Evolutionary conservation across 176 grass and related monocot species (phyloP), one percentile per base, ranked within the genome.

Genomic region (Triticum aestivum): DNA sequence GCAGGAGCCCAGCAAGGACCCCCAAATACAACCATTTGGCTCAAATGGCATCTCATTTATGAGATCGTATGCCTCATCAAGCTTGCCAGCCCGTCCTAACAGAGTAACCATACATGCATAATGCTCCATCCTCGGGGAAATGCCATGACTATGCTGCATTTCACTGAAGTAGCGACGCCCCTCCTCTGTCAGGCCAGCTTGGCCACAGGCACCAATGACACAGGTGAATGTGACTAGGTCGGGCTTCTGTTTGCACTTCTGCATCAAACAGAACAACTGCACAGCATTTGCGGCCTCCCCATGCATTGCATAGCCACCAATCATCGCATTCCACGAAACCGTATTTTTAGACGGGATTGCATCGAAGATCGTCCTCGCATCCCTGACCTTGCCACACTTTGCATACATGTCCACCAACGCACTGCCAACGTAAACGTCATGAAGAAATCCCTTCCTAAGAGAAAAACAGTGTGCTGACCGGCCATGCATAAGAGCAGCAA

Each of bases 241-340:
- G 5, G 91, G 91, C 75, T 90, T 96, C 47, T 81, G 85, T 77
- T 54, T 82, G 42, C 54, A 69, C 44, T 33, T 77, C 24, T 84
- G 87, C 91, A 96, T 96, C 0, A 75, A 83, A 34, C 56, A 1
- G 70, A 96, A 91, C 51, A 96, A 80, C 44, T 30, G 66, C 26
- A 96, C 65, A 21, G 87, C 84, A 38, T 84, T 86, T 4, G 17
- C 61, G 21, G 82, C 91, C 87, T 93, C 90, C 21, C 94, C 89
- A 20, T 96, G 89, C 91, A 96, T 96, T 67, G 94, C 89, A 67
- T 96, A 96, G 8, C 89, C 94, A 49, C 91, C 85, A 34, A 96
- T 77, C 85, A 93, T 96, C 3, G 91, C 94, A 86, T 96, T 96
- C 94, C 94, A 96, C 24, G 94, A 93, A 4, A 93, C 91, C 26